Evolutionary conservation across 2,329 filamentous ascomycete genomes (phyloP), one percentile per base, ranked within the genome.

Genomic region (Aureobasidium melanogenum): DNA sequence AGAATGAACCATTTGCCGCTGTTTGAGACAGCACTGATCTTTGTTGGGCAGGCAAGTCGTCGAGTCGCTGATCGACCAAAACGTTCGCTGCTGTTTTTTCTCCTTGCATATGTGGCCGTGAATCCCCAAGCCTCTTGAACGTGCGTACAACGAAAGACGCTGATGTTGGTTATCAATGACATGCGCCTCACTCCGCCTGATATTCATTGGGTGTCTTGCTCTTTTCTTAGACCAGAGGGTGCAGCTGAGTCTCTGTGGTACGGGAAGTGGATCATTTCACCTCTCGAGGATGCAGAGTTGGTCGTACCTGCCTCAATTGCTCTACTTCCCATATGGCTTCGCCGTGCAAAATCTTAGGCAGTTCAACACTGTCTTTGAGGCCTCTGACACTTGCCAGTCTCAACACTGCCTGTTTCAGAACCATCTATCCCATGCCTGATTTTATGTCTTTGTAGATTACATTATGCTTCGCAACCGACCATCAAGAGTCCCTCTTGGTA

Each of bases 381-480:
- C 41, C 34, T 47, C 36, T 19, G n/a, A 32, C n/a, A 46, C 41
- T 47, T 57, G 41, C 54, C 41, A 57, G 54, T 57, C 54, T 57
- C 54, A 56, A 57, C 54, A 47, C 54, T 36, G 41, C 54, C 19
- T 34, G 52, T 36, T 32, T 3, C 52, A 55, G 10, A 57, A 19
- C 8, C 56, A 50, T 59, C 39, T 10, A 50, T 51, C 32, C 44
- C 5, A 36, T 60, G 36, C 38, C 34, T 48, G 41, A 38, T 24
- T 26, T 24, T 22, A n/a, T 30, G 24, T 14, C 50, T 47, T 38
- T 38, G 24, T 36, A 57, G 19, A 36, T 38, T 19, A 17, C 39
- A 57, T 46, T 26, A 72, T 73, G 70, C 67, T 72, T 17, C 68
- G 65, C n/a, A 67, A 64, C 48, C 65, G 64, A 8, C 63, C 69